Conservation (phyloP, 164 flowering plant species). For the Kingdonia uniflora region DNA sequence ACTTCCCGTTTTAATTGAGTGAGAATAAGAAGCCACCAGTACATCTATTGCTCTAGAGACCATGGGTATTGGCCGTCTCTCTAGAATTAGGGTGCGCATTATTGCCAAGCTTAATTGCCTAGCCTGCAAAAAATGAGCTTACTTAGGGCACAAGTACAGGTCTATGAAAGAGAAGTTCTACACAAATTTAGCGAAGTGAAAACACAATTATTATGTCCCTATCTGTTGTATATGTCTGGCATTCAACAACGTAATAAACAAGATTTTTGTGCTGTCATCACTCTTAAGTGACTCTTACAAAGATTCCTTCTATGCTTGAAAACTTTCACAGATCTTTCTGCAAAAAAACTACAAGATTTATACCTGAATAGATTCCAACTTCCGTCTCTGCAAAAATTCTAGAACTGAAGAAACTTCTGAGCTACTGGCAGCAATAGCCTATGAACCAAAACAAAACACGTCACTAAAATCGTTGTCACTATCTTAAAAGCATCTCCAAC, state of each 20-base stretch:
- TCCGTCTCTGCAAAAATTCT: slow-evolving; percentile 86
- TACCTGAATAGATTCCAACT: slow-evolving; percentile 71
- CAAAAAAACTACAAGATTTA: background rate
- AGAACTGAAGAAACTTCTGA: slow-evolving; percentile 73
- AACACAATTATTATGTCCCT: no score
- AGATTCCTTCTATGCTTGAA: background rate
- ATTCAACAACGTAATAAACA: no score
- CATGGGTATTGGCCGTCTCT: slow-evolving; percentile 59
- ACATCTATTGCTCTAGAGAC: slow-evolving; percentile 73
- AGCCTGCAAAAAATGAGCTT: slow-evolving; percentile 42
- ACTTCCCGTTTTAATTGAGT: slow-evolving; percentile 42
- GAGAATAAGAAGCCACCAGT: slow-evolving; percentile 50
- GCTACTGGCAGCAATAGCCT: slow-evolving; percentile 95
- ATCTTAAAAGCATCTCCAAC: no score
- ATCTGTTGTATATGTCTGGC: no score
- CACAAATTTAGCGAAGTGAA: no score
- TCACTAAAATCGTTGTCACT: background rate
- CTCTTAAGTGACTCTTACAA: no score
- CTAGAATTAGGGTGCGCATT: slow-evolving; percentile 58
- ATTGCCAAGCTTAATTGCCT: slow-evolving; percentile 66
- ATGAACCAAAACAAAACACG: slow-evolving; percentile 14
- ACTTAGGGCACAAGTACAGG: no score
- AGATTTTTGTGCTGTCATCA: no score
- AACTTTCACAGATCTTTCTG: no score
- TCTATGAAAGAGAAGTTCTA: no score